A percentile compares a stretch with the other conserved stretches of the same genome.
Conservation (phyloP, 805 yeast genomes). For the Sugiyamaella lignohabitans region DNA sequence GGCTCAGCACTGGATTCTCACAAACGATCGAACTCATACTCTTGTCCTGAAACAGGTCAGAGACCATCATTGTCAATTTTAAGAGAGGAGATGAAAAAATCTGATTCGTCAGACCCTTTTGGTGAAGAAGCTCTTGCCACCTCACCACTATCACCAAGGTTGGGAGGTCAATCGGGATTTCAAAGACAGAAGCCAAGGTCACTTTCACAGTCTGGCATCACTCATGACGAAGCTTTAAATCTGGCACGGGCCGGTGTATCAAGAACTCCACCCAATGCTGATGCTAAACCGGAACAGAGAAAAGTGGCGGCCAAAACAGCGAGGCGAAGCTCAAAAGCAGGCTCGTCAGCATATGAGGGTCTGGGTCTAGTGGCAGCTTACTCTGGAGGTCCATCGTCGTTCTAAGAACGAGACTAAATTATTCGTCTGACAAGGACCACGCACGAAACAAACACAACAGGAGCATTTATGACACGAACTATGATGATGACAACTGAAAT, state of each 20-base stretch:
- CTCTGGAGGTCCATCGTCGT: conserved; percentile 31
- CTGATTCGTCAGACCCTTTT: not conserved
- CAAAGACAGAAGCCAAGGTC: conserved; percentile 15
- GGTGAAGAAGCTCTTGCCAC: not conserved
- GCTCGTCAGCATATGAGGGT: conserved; percentile 24
- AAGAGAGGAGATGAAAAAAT: not conserved
- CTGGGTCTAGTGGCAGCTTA: conserved; percentile 35
- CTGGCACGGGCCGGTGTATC: conserved; percentile 28
- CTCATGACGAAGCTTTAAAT: conserved; percentile 35
- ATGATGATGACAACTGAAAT: conserved; percentile 4
- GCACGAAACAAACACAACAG: no score
- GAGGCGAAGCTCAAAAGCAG: conserved; percentile 9
- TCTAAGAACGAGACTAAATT: conserved; percentile 2
- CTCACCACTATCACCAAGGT: not conserved
- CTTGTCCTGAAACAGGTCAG: not conserved
- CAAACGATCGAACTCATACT: not conserved
- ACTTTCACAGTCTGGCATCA: conserved; percentile 22
- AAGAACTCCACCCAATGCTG: not conserved
- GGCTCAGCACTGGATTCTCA: not conserved
- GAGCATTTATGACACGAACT: not conserved
- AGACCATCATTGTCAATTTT: not conserved
- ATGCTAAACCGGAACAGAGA: not conserved
- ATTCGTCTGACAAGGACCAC: no score
- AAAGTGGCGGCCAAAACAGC: not conserved
- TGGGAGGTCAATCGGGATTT: not conserved